Base-by-base conservation (phyloP, 2,329 filamentous ascomycete genomes). In the Scedosporium apiospermum region DNA sequence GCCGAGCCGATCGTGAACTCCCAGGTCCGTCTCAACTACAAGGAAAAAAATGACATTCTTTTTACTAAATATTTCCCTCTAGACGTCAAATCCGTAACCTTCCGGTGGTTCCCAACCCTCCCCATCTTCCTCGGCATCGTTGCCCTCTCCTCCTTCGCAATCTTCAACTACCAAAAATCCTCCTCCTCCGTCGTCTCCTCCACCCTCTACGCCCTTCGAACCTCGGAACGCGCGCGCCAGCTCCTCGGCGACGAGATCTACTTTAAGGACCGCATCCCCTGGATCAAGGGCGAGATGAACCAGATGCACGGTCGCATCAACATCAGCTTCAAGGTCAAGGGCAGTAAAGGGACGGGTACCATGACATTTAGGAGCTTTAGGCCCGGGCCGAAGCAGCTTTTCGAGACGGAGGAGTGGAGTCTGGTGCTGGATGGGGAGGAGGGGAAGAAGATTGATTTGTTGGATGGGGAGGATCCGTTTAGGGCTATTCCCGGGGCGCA, bases 141-240 rank as follows among this genome's bases (percentile, higher is more conserved):
- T 68, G 83, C 84, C 58, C 80, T 82, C 62, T 88, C 88, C 67
- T 87, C 88, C 67, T 78, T 96, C 64, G 91, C 89, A 68, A 97
- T 99, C 75, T 98, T 99, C 88, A 99, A 99, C 83, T 98, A 99
- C 84, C 93, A 99, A 75, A 97, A 97, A 75, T 86, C 88, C 63
- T 91, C 90, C n/a, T 91, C 87, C 27, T 90, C 89, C 62, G 84
- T 93, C 34, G 90, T 97, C n/a, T 86, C 86, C 62, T 91, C 89
- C 62, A 95, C 92, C 4, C 84, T 99, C 30, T 99, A 98, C 80
- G 90, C 93, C 1, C 83, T 99, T 66, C 90, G 95, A 66, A 96
- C 90, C 2, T 91, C 88, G 63, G 78, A 84, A 2, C 77, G 80
- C 64, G 95, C 92, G 57, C 86, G 93, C 70, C 87, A 86, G 63